Conservation (phyloP, 2,329 filamentous ascomycete genomes). For the Claviceps capensis region DNA sequence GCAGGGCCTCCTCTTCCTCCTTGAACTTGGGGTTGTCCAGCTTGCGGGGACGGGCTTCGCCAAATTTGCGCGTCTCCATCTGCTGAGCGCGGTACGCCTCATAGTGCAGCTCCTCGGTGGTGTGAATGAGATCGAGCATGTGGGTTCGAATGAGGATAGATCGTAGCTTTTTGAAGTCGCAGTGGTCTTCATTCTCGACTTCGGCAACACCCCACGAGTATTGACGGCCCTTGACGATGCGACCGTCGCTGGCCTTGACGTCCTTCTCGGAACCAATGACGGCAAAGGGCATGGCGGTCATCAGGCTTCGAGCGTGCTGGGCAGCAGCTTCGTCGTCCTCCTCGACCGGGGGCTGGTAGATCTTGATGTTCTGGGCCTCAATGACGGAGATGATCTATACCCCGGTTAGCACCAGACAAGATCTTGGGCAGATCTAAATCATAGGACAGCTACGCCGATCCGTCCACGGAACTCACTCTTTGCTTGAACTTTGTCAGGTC, state of each 20-base stretch:
- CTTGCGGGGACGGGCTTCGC: conserved; percentile 92
- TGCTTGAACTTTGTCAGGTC: conserved; percentile 92
- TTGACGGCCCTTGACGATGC: conserved; percentile 96
- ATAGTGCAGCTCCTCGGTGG: conserved; percentile 98
- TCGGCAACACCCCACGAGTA: conserved; percentile 99
- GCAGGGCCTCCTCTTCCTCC: conserved; percentile 95
- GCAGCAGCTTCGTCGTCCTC: conserved; percentile 96
- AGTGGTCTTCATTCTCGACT: conserved; percentile 99
- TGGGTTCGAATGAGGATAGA: conserved; percentile 97
- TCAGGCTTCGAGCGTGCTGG: conserved; percentile 84
- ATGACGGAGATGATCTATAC: conserved; percentile 84
- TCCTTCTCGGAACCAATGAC: conserved; percentile 99
- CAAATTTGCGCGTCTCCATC: conserved; percentile 99
- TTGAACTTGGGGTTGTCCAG: conserved; percentile 99
- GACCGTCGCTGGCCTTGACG: conserved; percentile 88
- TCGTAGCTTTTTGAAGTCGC: conserved; percentile 99
- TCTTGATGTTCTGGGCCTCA: conserved; percentile 98
- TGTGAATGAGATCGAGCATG: conserved; percentile 99
- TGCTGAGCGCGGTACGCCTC: conserved; percentile 98
- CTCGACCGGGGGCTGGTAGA: conserved; percentile 94
- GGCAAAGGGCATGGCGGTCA: conserved; percentile 95
- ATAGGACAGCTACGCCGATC: background rate
- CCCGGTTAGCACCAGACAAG: conserved; percentile 7
- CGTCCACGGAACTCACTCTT: conserved; percentile 47
- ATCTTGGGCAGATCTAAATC: background rate